These are phyloP conservation scores for Verticillium klebahnii DNA, from an alignment of 2,329 filamentous ascomycete genomes.

Conservation along the genomic window DNA sequence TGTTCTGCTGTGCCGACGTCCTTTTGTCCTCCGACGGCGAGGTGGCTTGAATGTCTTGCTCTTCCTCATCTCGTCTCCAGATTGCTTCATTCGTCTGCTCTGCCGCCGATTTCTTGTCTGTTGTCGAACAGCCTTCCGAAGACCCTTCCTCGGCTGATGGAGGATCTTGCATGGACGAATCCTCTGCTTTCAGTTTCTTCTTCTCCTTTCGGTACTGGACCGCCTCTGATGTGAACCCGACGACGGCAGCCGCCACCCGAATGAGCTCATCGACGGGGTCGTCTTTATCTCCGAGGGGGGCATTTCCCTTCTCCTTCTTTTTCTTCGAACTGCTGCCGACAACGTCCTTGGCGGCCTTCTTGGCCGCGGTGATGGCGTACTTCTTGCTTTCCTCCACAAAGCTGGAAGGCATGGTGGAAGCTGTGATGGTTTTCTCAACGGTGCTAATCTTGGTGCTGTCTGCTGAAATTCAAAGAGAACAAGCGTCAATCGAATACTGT, in stretches of 20 bases:
- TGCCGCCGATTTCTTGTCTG: neutral
- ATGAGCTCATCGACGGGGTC: slow-evolving; percentile 10
- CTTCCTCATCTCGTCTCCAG: neutral
- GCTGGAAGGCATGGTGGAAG: neutral
- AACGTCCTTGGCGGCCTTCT: neutral
- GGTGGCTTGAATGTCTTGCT: neutral
- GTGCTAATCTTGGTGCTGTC: neutral
- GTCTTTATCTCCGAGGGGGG: neutral
- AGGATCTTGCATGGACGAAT: neutral
- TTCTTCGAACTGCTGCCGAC: neutral
- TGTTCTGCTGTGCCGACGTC: neutral
- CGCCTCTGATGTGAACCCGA: slow-evolving; percentile 14
- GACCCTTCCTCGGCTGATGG: too few species aligned
- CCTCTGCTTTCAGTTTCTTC: slow-evolving; percentile 1
- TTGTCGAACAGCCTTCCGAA: too few species aligned
- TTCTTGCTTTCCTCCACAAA: neutral
- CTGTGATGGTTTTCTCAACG: neutral
- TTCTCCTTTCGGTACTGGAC: slow-evolving; percentile 13
- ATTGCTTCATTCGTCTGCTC: neutral
- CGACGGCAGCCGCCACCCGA: slow-evolving; percentile 9
- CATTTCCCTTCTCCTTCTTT: neutral
- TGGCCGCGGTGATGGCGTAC: neutral
- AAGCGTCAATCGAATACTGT: too few species aligned
- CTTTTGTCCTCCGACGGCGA: neutral
- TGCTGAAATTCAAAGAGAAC: neutral